Evolutionary conservation across 1,139 yeast genomes (phyloP), one percentile per base, ranked within the genome.

Genomic region (Kodamaea fungicola): DNA sequence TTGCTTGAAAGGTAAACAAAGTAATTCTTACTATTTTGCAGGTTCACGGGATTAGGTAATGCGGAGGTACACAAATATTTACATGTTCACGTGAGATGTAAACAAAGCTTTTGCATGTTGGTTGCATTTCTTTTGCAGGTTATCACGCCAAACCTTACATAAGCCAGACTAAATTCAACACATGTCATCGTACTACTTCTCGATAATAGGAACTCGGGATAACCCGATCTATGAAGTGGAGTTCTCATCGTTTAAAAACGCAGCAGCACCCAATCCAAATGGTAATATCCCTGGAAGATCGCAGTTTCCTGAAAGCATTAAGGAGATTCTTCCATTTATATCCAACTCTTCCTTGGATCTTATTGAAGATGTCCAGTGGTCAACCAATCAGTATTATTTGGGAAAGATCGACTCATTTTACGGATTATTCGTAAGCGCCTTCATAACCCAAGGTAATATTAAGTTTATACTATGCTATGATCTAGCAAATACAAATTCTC

Each of bases 361-460:
- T 13, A 81, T 94, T 1, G 97, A 92, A 49, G 96, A 89, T 49
- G 65, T 79, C 3, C 97, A 89, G 52, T 90, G 96, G 95, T 74
- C 78, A 34, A 68, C 78, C 9, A 77, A 72, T 45, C 71, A 74
- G 31, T 69, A 83, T 55, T 76, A 86, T 52, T 64, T 89, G 44
- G 92, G 92, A 33, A 78, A 78, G 35, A 77, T 92, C 12, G 98
- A 92, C 62, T 80, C 83, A 33, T 92, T 89, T 59, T 87, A 90
- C 57, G 94, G 94, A 3, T 77, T 83, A 45, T 67, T 73, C 41
- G 79, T 92, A 13, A 84, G 88, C 38, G 95, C 94, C 8, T 92
- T 80, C 57, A 71, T 90, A 25, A 88, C 97, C 0, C 92, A 90
- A 40, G 95, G 96, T 3, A 90, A 87, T 52, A 76, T 87, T 47